A percentile compares a stretch with the other conserved stretches of the same genome.
Evolutionary conservation across 1,284 basidiomycete genomes (phyloP).

Genomic region (Cutaneotrichosporon mucoides): DNA sequence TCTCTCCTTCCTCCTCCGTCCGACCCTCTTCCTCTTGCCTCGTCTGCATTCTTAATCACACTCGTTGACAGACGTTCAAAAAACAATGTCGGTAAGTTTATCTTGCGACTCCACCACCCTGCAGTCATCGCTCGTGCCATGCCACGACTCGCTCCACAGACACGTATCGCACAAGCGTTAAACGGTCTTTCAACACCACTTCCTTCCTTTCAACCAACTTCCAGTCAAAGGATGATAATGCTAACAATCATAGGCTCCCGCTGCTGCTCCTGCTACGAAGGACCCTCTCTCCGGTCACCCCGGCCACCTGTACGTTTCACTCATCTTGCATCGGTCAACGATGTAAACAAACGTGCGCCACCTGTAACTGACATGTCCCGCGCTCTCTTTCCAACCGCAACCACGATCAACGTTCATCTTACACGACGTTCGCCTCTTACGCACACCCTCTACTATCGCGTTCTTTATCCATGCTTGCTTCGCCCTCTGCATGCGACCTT

Average conservation of each 20-base stretch:
- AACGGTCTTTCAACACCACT: too few species aligned
- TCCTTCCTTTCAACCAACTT: too few species aligned
- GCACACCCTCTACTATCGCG: neutral
- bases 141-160: too few species aligned
- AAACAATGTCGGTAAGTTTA: too few species aligned
- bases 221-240: too few species aligned
- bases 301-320: slow-evolving; percentile 62
- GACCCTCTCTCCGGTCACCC: slow-evolving; percentile 68
- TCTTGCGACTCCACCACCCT: too few species aligned
- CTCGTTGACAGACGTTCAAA: too few species aligned
- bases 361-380: neutral
- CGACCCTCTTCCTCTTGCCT: neutral
- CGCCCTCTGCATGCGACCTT: neutral
- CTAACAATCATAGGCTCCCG: neutral
- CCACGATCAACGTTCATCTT: neutral
- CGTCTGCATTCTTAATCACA: neutral
- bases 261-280: slow-evolving; percentile 14
- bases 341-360: neutral
- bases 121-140: too few species aligned
- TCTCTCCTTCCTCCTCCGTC: neutral
- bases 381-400: neutral
- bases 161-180: too few species aligned
- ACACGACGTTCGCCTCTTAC: neutral
- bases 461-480: neutral
- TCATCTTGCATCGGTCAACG: neutral